phyloP scores from a whole-genome alignment of 202 grass and related monocot species.

The Setaria italica region DNA sequence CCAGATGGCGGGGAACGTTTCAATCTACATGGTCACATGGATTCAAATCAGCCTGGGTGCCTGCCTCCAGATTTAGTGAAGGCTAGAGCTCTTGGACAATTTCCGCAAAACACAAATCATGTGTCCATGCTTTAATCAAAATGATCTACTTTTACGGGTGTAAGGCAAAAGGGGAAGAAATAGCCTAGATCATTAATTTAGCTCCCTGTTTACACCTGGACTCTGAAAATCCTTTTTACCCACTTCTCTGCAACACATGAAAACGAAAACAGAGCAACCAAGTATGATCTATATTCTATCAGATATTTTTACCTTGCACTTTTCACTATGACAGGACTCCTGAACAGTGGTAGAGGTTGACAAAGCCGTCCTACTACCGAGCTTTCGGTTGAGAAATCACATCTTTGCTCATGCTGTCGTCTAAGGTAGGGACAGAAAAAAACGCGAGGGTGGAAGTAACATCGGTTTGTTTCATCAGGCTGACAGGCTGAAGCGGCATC shows the following conservation, averaged over 20 bases:
- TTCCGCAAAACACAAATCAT: not conserved
- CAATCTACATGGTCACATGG: not conserved
- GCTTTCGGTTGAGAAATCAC: constrained; percentile 21
- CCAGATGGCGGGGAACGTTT: not conserved
- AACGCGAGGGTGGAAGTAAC: not conserved
- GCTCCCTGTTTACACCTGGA: not conserved
- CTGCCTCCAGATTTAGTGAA: not conserved
- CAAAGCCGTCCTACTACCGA: not conserved
- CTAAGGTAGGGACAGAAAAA: not conserved
- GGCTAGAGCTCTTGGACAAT: not conserved
- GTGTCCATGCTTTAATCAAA: not conserved
- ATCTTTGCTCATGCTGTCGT: not conserved
- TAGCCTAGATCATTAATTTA: not conserved
- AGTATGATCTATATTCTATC: not conserved
- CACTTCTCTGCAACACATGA: not conserved
- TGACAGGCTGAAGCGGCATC: too few species aligned
- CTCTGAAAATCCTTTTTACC: not conserved
- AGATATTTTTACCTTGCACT: not conserved
- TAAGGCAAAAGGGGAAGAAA: not conserved
- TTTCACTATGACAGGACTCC: not conserved
- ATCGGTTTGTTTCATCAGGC: constrained; percentile 9
- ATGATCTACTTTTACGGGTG: not conserved
- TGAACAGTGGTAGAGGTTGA: not conserved
- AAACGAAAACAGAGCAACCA: constrained; percentile 5
- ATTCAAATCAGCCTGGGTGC: not conserved